phyloP scores from a whole-genome alignment of 345 rosid genomes.

The Eutrema japonicum region DNA sequence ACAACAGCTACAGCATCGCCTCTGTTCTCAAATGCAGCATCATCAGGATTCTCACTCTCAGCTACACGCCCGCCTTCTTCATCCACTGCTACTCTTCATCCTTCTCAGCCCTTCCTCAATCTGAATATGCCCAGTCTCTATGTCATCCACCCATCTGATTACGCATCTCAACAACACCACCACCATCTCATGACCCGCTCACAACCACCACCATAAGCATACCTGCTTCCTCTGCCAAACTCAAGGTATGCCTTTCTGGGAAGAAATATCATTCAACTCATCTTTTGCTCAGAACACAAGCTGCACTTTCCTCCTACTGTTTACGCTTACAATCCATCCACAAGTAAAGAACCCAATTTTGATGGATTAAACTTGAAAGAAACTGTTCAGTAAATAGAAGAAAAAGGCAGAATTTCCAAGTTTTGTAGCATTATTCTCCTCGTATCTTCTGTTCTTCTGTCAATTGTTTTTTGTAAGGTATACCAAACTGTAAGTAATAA shows the following conservation, averaged over 20 bases:
- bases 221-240: slow-evolving; percentile 2
- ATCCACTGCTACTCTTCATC: slow-evolving; percentile 52
- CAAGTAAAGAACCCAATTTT: background rate
- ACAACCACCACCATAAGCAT: slow-evolving; percentile 56
- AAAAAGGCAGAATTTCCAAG: slow-evolving; percentile 16
- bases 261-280: slow-evolving; percentile 15
- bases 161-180: slow-evolving; percentile 32
- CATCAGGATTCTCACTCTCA: slow-evolving; percentile 98
- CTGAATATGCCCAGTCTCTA: slow-evolving; percentile 47
- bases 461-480: background rate
- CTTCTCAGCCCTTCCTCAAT: slow-evolving; percentile 50
- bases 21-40: slow-evolving; percentile 89
- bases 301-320: slow-evolving; percentile 21
- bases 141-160: slow-evolving; percentile 47
- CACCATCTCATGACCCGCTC: slow-evolving; percentile 52
- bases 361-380: slow-evolving; percentile 18
- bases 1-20: slow-evolving; percentile 47
- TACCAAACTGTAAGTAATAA: background rate
- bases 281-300: slow-evolving; percentile 18
- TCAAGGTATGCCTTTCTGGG: slow-evolving; percentile 32
- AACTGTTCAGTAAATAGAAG: background rate
- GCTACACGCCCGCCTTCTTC: slow-evolving; percentile 56
- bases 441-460: background rate
- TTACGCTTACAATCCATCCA: background rate
- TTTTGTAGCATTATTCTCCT: slow-evolving; percentile 13